Conservation (phyloP, 176 grass and related monocot species). For the Echinochloa phyllopogon region DNA sequence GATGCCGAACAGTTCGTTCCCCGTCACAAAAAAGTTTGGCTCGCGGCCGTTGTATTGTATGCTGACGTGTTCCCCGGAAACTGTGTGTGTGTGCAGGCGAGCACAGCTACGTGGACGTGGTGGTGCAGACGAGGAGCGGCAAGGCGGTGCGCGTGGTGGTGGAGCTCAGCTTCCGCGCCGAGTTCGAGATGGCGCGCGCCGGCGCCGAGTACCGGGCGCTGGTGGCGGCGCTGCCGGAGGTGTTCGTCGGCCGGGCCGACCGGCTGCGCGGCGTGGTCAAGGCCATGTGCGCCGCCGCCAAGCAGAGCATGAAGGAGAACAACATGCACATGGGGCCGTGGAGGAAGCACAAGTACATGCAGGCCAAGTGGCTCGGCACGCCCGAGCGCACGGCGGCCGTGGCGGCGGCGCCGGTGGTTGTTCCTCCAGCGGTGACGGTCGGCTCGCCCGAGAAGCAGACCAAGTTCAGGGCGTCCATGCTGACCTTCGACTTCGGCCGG, state of each 20-base stretch:
- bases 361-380: constrained; percentile 81
- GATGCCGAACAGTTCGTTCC: background rate
- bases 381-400: constrained; percentile 40
- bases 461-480: constrained; percentile 86
- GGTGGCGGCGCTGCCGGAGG: constrained; percentile 65
- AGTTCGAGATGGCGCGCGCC: constrained; percentile 89
- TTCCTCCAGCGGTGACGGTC: background rate
- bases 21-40: background rate
- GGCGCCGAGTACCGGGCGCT: constrained; percentile 73
- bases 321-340: constrained; percentile 94
- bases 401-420: background rate
- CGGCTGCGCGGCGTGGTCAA: constrained; percentile 67
- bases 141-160: constrained; percentile 72
- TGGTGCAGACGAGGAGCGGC: constrained; percentile 64
- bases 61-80: constrained; percentile 6
- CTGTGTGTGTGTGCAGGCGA: constrained; percentile 51
- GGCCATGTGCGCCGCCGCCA: constrained; percentile 83
- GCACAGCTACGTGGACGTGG: constrained; percentile 87
- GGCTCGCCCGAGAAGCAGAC: constrained; percentile 50
- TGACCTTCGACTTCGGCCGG: constrained; percentile 74
- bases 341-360: constrained; percentile 97
- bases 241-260: constrained; percentile 83
- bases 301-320: constrained; percentile 95
- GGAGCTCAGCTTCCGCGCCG: constrained; percentile 78
- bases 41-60: fast-evolving